Conservation (phyloP, 176 grass and related monocot species). For the Microstegium vimineum region DNA sequence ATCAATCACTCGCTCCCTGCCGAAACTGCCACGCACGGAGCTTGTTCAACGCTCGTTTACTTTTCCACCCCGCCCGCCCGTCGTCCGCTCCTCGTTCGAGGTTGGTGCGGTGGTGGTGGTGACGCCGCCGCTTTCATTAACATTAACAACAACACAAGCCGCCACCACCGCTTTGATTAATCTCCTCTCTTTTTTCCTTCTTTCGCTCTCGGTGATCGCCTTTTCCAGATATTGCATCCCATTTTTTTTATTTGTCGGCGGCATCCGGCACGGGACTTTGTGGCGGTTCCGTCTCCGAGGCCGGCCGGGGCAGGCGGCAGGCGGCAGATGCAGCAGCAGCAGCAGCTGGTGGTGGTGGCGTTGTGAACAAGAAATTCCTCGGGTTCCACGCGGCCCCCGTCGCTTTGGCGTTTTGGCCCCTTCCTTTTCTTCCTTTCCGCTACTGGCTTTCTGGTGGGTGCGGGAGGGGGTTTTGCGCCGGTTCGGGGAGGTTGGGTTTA, state of each 20-base stretch:
- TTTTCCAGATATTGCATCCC: conserved; percentile 27
- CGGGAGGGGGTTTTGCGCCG: conserved; percentile 9
- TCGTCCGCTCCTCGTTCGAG: conserved; percentile 2
- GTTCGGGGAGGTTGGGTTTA: conserved; percentile 9
- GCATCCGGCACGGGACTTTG: not conserved
- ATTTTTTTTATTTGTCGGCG: conserved; percentile 18
- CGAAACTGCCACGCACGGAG: not conserved
- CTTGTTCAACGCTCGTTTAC: conserved; percentile 6
- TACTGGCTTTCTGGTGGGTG: conserved; percentile 8
- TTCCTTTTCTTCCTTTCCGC: not conserved
- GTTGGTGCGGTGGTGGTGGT: conserved; percentile 17
- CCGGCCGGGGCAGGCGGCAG: not conserved
- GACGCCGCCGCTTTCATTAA: conserved; percentile 4
- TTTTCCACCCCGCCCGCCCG: not conserved
- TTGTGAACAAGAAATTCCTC: conserved; percentile 52
- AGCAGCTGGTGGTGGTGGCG: conserved; percentile 4
- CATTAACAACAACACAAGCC: not conserved
- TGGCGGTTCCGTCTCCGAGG: not conserved
- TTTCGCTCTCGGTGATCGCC: not conserved
- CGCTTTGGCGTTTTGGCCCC: conserved; percentile 21
- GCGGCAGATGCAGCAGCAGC: not conserved
- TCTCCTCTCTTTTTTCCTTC: not conserved
- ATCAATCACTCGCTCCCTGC: not conserved
- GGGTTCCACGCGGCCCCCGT: conserved; percentile 23
- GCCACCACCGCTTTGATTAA: not conserved